Base-by-base conservation (phyloP, 2,329 filamentous ascomycete species). In the Paecilomyces sp. region DNA sequence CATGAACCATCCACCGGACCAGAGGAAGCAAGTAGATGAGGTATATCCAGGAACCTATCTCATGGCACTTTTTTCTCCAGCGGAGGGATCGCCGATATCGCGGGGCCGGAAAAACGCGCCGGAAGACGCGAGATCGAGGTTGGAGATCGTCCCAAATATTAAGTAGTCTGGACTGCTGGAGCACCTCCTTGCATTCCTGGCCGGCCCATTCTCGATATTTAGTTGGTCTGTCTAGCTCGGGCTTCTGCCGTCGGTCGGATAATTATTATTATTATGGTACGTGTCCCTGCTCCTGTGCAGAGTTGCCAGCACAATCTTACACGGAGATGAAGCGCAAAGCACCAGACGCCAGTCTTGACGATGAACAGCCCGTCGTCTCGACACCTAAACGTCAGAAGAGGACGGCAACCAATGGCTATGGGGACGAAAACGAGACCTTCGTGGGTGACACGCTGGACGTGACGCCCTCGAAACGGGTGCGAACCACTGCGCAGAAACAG, bases 251-350 rank as follows among this genome's bases (percentile, higher is more conserved):
- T 25, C 18, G 51, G 24, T 25, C 51, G 51, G 22, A 25, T 53
- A 30, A 25, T 53, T 28, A 28, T 11, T 33, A 33, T 33, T 25
- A 53, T 53, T 25, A 30, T 53, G 51, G 51, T 53, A 64, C 57
- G 59, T 62, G 57, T 63, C 51, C 62, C 57, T 57, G 58, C 56
- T 58, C 33, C 18, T 53, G 47, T 56, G 51, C 55, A 31, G 56
- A 58, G 65, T 65, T 61, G 67, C 61, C 65, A 50, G 57, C 54
- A 54, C 57, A 60, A 56, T 56, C 57, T 61, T 47, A 47, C 58
- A 65, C 65, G 64, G 63, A 69, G 62, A 77, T 77, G 75, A 78
- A 78, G 70, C 75, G 75, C 61, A 77, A 76, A 65, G 74, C 74
- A 63, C 69, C 73, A 63, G 70, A 74, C 63, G 68, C 71, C 57